Base-by-base conservation (phyloP, 176 grass and related monocot genomes). In the Phoenix dactylifera region DNA sequence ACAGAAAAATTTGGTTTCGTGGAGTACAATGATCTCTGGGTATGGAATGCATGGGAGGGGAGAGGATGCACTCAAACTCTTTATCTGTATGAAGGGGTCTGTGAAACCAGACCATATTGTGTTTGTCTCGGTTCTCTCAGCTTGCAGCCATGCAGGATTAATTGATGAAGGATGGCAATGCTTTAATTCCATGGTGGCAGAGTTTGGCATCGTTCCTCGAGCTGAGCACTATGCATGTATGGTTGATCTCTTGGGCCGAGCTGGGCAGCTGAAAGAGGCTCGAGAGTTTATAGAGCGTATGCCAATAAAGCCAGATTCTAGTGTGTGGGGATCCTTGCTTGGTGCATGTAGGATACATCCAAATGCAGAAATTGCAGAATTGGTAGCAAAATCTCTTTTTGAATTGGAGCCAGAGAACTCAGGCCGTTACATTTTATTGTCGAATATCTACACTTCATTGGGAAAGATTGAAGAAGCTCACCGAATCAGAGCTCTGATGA, bases 241-340 rank as follows among this genome's bases (percentile, higher is more conserved):
- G 59, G 70, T 73, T 18, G 70, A 73, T 54, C 49, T 73, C 12
- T 32, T 73, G 26, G 70, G 70, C 54, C 59, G 70, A 26, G 70
- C 70, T 18, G 70, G 70, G 19, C 50, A 73, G 59, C 28, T 73
- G 18, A 18, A 73, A 39, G 59, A 73, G 54, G 70, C 70, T 73
- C 51, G 70, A 54, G 26, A 54, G 6, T 73, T 73, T 20, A 73
- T 73, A 4, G 15, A 63, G 50, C 16, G n/a, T 55, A 73, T 73
- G 70, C 70, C 70, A 35, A 49, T 73, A 39, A 73, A 73, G 16
- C 70, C 70, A 55, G 70, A 73, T 32, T 54, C 51, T 26, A 73
- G 70, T 24, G 59, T 73, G 22, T 73, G 70, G 70, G 70, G 70
- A 63, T 73, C 70, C 19, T 73, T 73, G 70, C 70, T 73, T 4